A percentile compares a stretch with the other conserved stretches of the same genome.
Evolutionary conservation across 805 yeast genomes (phyloP).

Genomic region (Candida argentea): DNA sequence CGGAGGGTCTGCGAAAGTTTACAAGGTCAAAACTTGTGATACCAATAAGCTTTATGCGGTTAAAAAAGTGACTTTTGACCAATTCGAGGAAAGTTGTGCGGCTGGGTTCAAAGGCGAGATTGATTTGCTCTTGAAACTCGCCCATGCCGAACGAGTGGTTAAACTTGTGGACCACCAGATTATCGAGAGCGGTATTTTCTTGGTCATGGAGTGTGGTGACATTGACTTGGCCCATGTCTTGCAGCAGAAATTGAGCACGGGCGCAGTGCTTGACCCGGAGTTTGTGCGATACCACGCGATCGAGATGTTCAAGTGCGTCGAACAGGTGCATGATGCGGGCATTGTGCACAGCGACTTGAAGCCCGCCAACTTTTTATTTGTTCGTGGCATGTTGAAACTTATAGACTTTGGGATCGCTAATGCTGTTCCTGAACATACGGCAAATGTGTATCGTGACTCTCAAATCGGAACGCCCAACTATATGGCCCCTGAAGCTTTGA

Average conservation of each 20-base stretch:
- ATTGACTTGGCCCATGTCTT: conserved; percentile 79
- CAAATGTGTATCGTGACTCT: conserved; percentile 78
- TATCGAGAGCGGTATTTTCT: conserved; percentile 47
- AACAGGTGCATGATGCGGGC: conserved; percentile 79
- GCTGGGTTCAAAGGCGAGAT: conserved; percentile 87
- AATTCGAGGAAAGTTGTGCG: conserved; percentile 65
- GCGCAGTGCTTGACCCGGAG: conserved; percentile 44
- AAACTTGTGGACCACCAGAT: conserved; percentile 66
- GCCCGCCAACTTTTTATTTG: conserved; percentile 63
- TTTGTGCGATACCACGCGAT: conserved; percentile 73
- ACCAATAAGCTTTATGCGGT: conserved; percentile 62
- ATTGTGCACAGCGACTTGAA: conserved; percentile 77
- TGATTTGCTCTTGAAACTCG: conserved; percentile 52
- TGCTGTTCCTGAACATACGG: conserved; percentile 86
- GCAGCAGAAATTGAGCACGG: conserved; percentile 35
- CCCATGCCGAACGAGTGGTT: conserved; percentile 61
- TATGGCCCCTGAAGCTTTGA: conserved; percentile 94
- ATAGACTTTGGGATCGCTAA: conserved; percentile 97
- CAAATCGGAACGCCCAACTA: conserved; percentile 95
- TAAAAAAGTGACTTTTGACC: conserved; percentile 72
- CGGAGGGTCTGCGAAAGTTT: conserved; percentile 91
- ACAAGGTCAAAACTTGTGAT: conserved; percentile 50
- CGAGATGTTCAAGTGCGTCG: conserved; percentile 73
- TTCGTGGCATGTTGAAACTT: conserved; percentile 73
- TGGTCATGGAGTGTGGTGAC: conserved; percentile 95